Evolutionary conservation across 2,329 filamentous ascomycete genomes (phyloP).

Genomic region (Endothia cerciana): DNA sequence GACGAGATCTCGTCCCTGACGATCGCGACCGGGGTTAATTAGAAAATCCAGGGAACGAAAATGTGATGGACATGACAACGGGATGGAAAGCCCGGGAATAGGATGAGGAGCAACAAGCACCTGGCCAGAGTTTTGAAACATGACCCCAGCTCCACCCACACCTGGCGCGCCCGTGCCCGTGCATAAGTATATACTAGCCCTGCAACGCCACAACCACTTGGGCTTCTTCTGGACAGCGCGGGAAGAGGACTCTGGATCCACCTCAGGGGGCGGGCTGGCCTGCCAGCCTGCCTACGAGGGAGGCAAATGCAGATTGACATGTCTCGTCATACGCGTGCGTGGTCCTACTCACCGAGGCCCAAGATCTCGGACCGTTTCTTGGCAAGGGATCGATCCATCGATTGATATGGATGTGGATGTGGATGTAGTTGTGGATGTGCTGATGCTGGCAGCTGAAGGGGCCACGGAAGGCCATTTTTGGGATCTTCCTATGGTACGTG

Average conservation of each 20-base stretch:
- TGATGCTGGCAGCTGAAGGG: not conserved
- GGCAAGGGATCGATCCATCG: constrained; percentile 6
- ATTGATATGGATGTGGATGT: not conserved
- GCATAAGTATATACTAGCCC: not conserved
- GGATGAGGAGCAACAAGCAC: constrained; percentile 3
- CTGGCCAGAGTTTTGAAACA: constrained; percentile 23
- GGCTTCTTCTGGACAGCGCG: not conserved
- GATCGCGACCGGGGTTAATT: not conserved
- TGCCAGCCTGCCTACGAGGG: not conserved
- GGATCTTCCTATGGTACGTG: not conserved
- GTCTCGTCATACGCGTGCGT: constrained; percentile 4
- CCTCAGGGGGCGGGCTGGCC: not conserved
- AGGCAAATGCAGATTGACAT: constrained; percentile 9
- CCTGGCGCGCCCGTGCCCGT: not conserved
- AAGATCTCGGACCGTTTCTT: constrained; percentile 3
- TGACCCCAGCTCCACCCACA: constrained; percentile 8
- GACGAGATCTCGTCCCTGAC: constrained; percentile 13
- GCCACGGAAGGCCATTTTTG: not conserved
- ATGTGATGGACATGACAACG: constrained; percentile 1
- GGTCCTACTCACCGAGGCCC: constrained; percentile 10
- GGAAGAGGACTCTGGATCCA: not conserved
- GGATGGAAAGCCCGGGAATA: constrained; percentile 14
- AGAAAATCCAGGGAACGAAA: not conserved
- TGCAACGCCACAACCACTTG: not conserved
- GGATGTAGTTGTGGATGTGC: too few relatives aligned